Evolutionary conservation across 2,329 filamentous ascomycete species (phyloP).

Genomic region (Aaosphaeria arxii): DNA sequence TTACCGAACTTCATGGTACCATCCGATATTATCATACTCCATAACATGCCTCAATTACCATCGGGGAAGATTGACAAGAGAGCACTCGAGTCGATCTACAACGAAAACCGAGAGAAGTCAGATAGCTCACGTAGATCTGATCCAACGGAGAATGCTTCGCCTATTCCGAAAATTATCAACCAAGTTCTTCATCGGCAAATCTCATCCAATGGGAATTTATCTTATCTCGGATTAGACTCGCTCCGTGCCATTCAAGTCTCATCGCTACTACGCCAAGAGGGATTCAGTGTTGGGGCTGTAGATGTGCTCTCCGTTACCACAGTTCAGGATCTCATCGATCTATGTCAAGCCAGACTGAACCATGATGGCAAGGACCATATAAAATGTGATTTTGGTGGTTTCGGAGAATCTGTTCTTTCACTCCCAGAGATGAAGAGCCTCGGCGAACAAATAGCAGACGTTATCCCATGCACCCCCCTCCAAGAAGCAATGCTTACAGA

Average conservation of each 20-base stretch:
- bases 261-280: conserved; percentile 58
- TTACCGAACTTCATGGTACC: conserved; percentile 83
- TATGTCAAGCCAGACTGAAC: conserved; percentile 13
- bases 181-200: conserved; percentile 41
- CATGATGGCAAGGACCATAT: background rate
- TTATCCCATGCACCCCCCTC: conserved; percentile 65
- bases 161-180: conserved; percentile 43
- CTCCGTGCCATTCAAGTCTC: conserved; percentile 61
- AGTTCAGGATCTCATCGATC: conserved; percentile 27
- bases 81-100: conserved; percentile 57
- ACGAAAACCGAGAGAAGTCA: conserved; percentile 12
- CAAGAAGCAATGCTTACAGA: conserved; percentile 81
- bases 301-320: conserved; percentile 60
- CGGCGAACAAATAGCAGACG: conserved; percentile 20
- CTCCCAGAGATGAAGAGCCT: conserved; percentile 10
- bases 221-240: conserved; percentile 64
- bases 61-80: conserved; percentile 83
- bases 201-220: conserved; percentile 44
- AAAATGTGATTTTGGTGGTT: background rate
- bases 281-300: conserved; percentile 56
- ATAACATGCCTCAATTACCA: conserved; percentile 68
- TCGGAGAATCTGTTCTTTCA: conserved; percentile 3
- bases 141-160: conserved; percentile 1
- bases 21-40: conserved; percentile 63
- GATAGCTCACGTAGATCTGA: conserved; percentile 3